Evolutionary conservation across 2,329 filamentous ascomycete genomes (phyloP).

Genomic region (Monilinia fructicola): DNA sequence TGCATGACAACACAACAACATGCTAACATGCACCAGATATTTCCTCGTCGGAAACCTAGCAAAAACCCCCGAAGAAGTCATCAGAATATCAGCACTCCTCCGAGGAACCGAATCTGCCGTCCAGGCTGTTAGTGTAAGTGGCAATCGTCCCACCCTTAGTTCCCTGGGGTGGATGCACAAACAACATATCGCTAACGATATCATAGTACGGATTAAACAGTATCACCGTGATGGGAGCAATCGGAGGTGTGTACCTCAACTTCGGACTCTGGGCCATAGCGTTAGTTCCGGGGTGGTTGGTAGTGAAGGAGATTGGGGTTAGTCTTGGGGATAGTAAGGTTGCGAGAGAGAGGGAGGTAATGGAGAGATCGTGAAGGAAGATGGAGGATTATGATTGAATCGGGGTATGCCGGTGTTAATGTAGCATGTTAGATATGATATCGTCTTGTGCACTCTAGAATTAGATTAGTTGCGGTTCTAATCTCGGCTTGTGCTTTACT

Average conservation of each 20-base stretch:
- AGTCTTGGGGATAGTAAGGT: slow-evolving; percentile 35
- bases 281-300: slow-evolving; percentile 65
- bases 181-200: neutral
- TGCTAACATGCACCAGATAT: slow-evolving; percentile 48
- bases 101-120: slow-evolving; percentile 70
- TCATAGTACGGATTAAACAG: slow-evolving; percentile 62
- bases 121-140: slow-evolving; percentile 62
- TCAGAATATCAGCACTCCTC: slow-evolving; percentile 66
- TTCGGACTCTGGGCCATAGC: slow-evolving; percentile 67
- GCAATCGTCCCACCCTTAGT: neutral
- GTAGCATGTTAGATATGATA: neutral
- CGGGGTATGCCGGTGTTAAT: neutral
- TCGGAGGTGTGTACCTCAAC: slow-evolving; percentile 69
- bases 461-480: neutral
- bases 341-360: slow-evolving; percentile 27
- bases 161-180: neutral
- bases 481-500: too few species aligned
- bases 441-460: neutral
- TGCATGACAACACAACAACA: neutral
- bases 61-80: slow-evolving; percentile 59
- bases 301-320: slow-evolving; percentile 46
- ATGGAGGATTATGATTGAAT: too few species aligned
- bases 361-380: neutral
- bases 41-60: slow-evolving; percentile 70
- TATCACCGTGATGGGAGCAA: slow-evolving; percentile 59